Conservation (phyloP, 2,329 filamentous ascomycete genomes). For the Cercospora janseana region DNA sequence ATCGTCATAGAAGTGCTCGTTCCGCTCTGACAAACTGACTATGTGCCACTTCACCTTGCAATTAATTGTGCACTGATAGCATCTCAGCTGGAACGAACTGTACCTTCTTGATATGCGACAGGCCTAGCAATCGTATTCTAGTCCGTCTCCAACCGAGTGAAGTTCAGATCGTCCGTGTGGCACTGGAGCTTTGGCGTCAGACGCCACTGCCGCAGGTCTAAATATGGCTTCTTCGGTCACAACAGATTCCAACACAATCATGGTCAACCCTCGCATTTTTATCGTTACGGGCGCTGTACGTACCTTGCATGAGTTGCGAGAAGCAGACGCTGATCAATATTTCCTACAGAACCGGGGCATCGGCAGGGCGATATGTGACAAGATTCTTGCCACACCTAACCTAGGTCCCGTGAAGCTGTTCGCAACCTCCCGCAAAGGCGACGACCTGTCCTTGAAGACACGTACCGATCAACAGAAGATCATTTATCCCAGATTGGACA, state of each 20-base stretch:
- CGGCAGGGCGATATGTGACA: constrained; percentile 37
- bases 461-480: constrained; percentile 23
- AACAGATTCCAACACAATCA: constrained; percentile 13
- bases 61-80: too few relatives aligned
- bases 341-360: constrained; percentile 38
- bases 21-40: neutral
- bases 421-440: constrained; percentile 37
- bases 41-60: too few relatives aligned
- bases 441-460: constrained; percentile 30
- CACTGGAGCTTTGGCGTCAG: neutral
- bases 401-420: constrained; percentile 33
- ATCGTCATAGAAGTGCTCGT: constrained; percentile 12
- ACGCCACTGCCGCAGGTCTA: constrained; percentile 3
- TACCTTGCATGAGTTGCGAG: too few relatives aligned
- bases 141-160: too few relatives aligned
- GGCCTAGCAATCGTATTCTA: too few relatives aligned
- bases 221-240: constrained; percentile 7
- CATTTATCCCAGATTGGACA: constrained; percentile 37
- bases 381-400: constrained; percentile 30
- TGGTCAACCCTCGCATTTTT: constrained; percentile 34
- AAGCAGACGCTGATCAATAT: too few relatives aligned
- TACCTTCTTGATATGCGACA: too few relatives aligned
- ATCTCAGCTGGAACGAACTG: too few relatives aligned
- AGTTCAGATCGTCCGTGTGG: too few relatives aligned
- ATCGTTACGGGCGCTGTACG: constrained; percentile 39